phyloP scores from a whole-genome alignment of 75 land plant genomes.

The Cunninghamia lanceolata region DNA sequence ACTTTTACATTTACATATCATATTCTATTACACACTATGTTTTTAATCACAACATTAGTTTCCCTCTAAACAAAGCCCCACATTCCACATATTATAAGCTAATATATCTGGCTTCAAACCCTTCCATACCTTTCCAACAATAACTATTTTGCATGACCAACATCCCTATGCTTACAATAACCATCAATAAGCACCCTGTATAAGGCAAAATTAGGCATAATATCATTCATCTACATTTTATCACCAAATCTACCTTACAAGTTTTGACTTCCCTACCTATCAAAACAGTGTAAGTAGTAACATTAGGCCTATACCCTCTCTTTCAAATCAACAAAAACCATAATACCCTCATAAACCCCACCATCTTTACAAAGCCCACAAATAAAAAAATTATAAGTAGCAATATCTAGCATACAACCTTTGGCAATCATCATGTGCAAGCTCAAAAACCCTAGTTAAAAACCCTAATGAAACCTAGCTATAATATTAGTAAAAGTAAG shows the following conservation, averaged over 20 bases:
- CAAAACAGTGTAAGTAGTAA: slow-evolving; percentile 42
- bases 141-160: slow-evolving; percentile 25
- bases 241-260: slow-evolving; percentile 41
- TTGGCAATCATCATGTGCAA: slow-evolving; percentile 52
- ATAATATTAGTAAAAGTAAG: slow-evolving; percentile 37
- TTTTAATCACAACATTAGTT: neutral
- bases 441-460: slow-evolving; percentile 28
- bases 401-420: slow-evolving; percentile 34
- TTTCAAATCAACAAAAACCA: slow-evolving; percentile 47
- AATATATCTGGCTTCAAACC: slow-evolving; percentile 27
- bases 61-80: slow-evolving; percentile 29
- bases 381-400: slow-evolving; percentile 49
- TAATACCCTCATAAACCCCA: slow-evolving; percentile 23
- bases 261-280: slow-evolving; percentile 31
- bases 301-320: slow-evolving; percentile 46
- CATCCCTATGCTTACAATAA: slow-evolving; percentile 33
- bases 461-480: slow-evolving; percentile 26
- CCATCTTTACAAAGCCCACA: slow-evolving; percentile 28
- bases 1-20: no score
- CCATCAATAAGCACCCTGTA: slow-evolving; percentile 61
- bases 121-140: slow-evolving; percentile 33
- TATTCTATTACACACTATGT: no score
- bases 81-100: slow-evolving; percentile 41
- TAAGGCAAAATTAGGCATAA: slow-evolving; percentile 33
- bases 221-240: slow-evolving; percentile 47